Conservation (phyloP, 768 basidiomycete species). For the Pleurotus salmoneostramineus region DNA sequence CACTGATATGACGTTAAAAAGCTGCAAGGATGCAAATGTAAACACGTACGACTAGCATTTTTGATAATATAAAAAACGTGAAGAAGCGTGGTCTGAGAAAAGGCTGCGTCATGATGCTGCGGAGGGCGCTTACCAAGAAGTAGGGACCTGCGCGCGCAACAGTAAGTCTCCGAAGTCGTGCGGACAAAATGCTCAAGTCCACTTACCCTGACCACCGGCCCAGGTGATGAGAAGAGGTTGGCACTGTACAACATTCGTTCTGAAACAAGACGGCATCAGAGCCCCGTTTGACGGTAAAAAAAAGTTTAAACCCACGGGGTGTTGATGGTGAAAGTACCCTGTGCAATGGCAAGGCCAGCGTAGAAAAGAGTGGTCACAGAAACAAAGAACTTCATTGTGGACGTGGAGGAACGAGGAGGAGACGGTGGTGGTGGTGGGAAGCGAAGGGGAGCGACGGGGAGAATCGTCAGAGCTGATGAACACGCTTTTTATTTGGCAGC, state of each 20-base stretch:
- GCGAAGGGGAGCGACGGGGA: not conserved
- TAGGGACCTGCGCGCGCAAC: constrained; percentile 45
- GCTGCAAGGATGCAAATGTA: not conserved
- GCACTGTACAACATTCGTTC: constrained; percentile 49
- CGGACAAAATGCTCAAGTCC: not conserved
- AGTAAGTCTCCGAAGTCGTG: constrained; percentile 9
- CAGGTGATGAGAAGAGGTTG: constrained; percentile 52
- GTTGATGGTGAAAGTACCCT: constrained; percentile 50
- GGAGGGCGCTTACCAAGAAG: constrained; percentile 48
- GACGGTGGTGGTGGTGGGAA: constrained; percentile 1
- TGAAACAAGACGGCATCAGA: constrained; percentile 20
- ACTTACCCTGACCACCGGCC: constrained; percentile 55
- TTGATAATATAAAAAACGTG: constrained; percentile 2
- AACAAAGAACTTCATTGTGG: constrained; percentile 22
- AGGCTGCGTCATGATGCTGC: not conserved
- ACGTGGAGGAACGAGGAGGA: not conserved
- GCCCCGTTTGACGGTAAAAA: not conserved
- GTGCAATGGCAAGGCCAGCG: constrained; percentile 21
- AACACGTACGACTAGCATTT: not conserved
- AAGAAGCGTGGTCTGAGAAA: constrained; percentile 6
- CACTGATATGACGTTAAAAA: constrained; percentile 27
- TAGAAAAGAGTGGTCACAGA: constrained; percentile 36
- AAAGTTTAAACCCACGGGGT: constrained; percentile 58
- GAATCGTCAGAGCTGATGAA: not conserved
- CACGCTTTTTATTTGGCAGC: constrained; percentile 5